phyloP scores from a whole-genome alignment of 495 filamentous ascomycete genomes.

The Trichoderma orchidacearum region DNA sequence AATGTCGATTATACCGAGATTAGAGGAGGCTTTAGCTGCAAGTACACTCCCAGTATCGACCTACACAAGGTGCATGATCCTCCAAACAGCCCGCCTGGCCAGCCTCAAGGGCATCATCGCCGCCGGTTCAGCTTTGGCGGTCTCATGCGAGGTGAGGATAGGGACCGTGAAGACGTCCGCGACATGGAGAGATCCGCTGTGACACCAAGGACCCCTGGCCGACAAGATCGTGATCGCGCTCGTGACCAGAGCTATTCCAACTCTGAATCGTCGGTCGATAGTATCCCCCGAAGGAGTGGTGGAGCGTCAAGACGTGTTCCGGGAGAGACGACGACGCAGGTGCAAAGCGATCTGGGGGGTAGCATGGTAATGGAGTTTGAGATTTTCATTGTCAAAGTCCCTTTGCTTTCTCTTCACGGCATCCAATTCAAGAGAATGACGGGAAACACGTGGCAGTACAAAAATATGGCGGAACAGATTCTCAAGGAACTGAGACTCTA shows the following conservation, averaged over 20 bases:
- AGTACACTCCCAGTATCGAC: slow-evolving; percentile 80
- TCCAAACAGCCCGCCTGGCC: slow-evolving; percentile 33
- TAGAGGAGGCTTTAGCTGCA: slow-evolving; percentile 82
- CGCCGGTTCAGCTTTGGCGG: slow-evolving; percentile 77
- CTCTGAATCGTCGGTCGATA: slow-evolving; percentile 68
- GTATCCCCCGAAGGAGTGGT: slow-evolving; percentile 32
- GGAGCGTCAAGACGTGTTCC: slow-evolving; percentile 35
- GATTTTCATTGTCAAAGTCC: slow-evolving; percentile 96
- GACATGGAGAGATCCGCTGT: slow-evolving; percentile 31
- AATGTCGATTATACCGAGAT: slow-evolving; percentile 88
- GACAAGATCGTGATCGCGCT: slow-evolving; percentile 16
- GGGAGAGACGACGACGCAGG: slow-evolving; percentile 73
- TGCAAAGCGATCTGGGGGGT: slow-evolving; percentile 71
- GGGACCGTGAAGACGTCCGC: slow-evolving; percentile 43
- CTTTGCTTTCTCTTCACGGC: slow-evolving; percentile 81
- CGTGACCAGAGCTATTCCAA: slow-evolving; percentile 63
- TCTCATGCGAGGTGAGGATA: slow-evolving; percentile 42
- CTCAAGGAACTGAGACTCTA: slow-evolving; percentile 74
- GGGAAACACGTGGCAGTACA: slow-evolving; percentile 96
- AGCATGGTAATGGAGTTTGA: slow-evolving; percentile 81
- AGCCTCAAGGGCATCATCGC: slow-evolving; percentile 39
- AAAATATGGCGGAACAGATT: slow-evolving; percentile 93
- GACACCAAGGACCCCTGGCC: slow-evolving; percentile 27
- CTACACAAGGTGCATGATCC: slow-evolving; percentile 54
- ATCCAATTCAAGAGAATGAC: slow-evolving; percentile 97